A percentile compares a stretch with the other conserved stretches of the same genome.
These are phyloP conservation scores for Lizonia empirigonia DNA, from an alignment of 2,329 filamentous ascomycete species.

Conservation along the genomic window DNA sequence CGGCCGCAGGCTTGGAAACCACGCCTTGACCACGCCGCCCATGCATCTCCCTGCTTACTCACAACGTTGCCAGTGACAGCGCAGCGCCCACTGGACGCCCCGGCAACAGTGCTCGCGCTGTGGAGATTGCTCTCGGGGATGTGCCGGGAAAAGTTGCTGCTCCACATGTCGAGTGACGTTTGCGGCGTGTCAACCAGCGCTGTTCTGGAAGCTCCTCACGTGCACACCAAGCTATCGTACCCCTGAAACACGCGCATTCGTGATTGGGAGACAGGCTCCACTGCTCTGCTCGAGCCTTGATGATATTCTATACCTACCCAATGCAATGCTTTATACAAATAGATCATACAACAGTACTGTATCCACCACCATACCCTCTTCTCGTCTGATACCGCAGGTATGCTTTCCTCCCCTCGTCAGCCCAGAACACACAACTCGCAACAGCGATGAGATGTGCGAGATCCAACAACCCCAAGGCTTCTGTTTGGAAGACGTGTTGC, in stretches of 20 bases:
- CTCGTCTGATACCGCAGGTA: conserved; percentile 52
- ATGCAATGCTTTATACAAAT: conserved; percentile 8
- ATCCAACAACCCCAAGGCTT: conserved; percentile 77
- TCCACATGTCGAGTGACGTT: conserved; percentile 11
- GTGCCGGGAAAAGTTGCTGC: conserved; percentile 3
- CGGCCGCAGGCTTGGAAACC: conserved; percentile 3
- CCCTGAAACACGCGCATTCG: conserved; percentile 2
- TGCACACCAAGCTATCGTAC: not conserved
- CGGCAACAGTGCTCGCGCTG: conserved; percentile 9
- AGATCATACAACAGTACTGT: conserved; percentile 47
- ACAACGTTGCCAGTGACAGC: conserved; percentile 12
- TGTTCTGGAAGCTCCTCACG: conserved; percentile 15
- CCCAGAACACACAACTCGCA: conserved; percentile 93
- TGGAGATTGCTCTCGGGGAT: conserved; percentile 7
- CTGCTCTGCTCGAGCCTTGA: not conserved
- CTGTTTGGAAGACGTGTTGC: conserved; percentile 95
- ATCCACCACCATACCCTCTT: conserved; percentile 42
- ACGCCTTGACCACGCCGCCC: no score
- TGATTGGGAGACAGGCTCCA: not conserved
- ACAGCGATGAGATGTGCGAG: conserved; percentile 73
- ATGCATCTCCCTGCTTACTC: conserved; percentile 8
- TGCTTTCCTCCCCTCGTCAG: conserved; percentile 85
- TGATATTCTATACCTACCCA: conserved; percentile 7
- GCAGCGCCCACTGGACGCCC: conserved; percentile 12
- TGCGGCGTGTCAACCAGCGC: conserved; percentile 9